Percentiles rank a stretch among this genome's conserved stretches.
Evolutionary conservation across 768 basidiomycete species (phyloP).

Genomic region (Mycena venus): DNA sequence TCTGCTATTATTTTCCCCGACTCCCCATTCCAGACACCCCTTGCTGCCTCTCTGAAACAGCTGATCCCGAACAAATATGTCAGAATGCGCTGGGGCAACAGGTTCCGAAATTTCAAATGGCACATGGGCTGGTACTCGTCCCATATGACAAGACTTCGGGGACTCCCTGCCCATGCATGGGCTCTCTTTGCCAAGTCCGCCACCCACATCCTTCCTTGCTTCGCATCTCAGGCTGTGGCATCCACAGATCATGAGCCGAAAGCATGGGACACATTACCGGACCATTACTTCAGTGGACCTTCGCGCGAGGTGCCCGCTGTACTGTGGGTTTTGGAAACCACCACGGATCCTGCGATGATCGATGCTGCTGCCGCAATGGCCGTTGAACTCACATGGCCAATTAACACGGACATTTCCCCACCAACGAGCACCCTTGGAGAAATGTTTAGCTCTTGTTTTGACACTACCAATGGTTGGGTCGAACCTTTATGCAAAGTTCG

Average conservation of each 20-base stretch:
- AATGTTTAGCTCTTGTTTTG: background rate
- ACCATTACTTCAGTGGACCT: too few species aligned
- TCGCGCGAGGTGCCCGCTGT: background rate
- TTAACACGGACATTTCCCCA: background rate
- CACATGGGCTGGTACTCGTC: too few species aligned
- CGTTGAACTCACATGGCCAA: background rate
- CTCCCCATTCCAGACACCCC: conserved; percentile 3
- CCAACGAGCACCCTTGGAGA: background rate
- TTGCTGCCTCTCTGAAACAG: background rate
- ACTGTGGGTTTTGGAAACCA: background rate
- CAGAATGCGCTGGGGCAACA: too few species aligned
- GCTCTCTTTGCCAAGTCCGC: too few species aligned
- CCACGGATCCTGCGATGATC: background rate
- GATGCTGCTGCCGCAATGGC: background rate
- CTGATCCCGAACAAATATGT: background rate
- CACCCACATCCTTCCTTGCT: too few species aligned
- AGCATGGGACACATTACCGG: background rate
- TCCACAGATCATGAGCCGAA: background rate
- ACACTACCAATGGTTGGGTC: too few species aligned
- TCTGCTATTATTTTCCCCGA: background rate
- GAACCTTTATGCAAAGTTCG: background rate
- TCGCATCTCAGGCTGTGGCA: too few species aligned
- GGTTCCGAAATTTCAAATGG: too few species aligned
- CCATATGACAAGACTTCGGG: too few species aligned
- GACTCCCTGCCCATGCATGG: too few species aligned